Conservation (phyloP, 495 filamentous ascomycete genomes). For the Penicillium bialowiezense region DNA sequence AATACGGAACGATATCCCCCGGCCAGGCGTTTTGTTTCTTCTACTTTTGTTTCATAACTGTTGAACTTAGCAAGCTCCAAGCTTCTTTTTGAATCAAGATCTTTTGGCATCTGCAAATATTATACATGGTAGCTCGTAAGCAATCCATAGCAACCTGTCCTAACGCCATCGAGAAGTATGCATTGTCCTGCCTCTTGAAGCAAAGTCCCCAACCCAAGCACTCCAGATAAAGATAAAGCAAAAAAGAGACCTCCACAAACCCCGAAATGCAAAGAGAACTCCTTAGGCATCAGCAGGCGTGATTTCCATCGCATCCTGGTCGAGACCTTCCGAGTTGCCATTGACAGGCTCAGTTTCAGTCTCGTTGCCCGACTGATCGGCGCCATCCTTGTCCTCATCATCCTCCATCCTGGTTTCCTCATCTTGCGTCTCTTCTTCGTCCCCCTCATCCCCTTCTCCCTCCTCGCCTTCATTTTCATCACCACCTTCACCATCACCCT, state of each 20-base stretch:
- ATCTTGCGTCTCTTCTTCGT: constrained; percentile 25
- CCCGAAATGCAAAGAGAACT: neutral
- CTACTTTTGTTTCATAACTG: neutral
- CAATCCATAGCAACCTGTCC: neutral
- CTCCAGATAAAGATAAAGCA: constrained; percentile 1
- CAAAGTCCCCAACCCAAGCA: neutral
- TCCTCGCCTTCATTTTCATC: constrained; percentile 20
- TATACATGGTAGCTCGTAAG: constrained; percentile 10
- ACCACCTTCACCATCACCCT: constrained; percentile 15
- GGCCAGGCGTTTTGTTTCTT: constrained; percentile 20
- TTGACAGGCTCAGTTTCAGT: constrained; percentile 12
- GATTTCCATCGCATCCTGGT: constrained; percentile 19
- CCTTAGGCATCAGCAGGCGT: constrained; percentile 3
- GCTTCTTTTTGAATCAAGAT: too few relatives aligned
- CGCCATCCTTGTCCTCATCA: constrained; percentile 15
- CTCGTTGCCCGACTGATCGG: constrained; percentile 9
- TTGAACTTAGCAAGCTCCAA: too few relatives aligned
- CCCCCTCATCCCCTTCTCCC: constrained; percentile 17
- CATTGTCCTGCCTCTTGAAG: neutral
- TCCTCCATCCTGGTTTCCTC: constrained; percentile 16
- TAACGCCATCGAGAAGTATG: neutral
- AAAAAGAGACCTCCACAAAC: neutral
- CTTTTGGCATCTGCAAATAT: constrained; percentile 1
- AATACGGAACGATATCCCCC: constrained; percentile 12
- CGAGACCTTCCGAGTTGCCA: constrained; percentile 16